Base-by-base conservation (phyloP, 177 flowering plant genomes). In the Vitis hybrid region DNA sequence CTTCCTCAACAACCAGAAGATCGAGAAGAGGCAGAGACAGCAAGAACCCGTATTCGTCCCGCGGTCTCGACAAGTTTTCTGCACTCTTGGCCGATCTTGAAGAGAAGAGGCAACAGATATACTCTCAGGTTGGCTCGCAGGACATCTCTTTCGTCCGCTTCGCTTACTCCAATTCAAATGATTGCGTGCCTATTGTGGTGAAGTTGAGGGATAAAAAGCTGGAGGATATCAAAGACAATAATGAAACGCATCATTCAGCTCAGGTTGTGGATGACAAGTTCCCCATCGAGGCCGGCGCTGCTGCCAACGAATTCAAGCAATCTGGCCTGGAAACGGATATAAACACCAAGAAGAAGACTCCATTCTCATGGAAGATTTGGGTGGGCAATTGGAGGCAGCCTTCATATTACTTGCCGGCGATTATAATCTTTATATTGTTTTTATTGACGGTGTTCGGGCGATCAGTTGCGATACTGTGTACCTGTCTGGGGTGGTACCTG, bases 401-500 rank as follows among this genome's bases (percentile, higher is more conserved):
- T 21, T 61, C 52, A 14, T 76, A 53, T 63, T 81, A 78, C 20
- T 32, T 85, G 49, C 78, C 85, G 4, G 77, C 70, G 41, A 66
- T 63, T 1, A 14, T 83, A 20, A 64, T 84, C 0, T 56, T 83
- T 79, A 80, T 88, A 57, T 50, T 89, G 77, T 1, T 90, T 54
- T 77, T 88, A 8, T 30, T 93, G 83, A 78, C 78, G 14, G 27
- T 87, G 9, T 88, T 84, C 41, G 97, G 98, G 2, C 53, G 95
- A 49, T 82, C 92, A 1, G 78, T 80, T 32, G 88, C 90, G 0
- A 81, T 90, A 11, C 10, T 88, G 9, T 89, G 91, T 65, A 82
- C 90, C 1, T 84, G 89, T 32, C 27, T 91, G 48, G 83, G 77
- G 57, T 93, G 98, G 98, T 93, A 91, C 68, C 3, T 78, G 27